These are phyloP conservation scores for Albizia julibrissin DNA, from an alignment of 306 rosid genomes.

Conservation along the genomic window DNA sequence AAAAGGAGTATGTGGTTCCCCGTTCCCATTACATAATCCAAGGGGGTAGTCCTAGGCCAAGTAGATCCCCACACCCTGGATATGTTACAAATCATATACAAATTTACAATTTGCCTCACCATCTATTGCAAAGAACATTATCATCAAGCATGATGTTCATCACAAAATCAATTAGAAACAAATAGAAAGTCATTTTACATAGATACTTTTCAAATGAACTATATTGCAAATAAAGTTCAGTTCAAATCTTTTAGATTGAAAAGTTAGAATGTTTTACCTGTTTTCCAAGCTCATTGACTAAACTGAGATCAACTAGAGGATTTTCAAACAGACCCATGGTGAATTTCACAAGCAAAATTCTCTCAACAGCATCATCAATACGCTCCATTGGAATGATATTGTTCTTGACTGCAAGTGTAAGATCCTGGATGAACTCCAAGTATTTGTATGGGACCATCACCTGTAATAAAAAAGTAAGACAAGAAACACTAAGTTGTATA, in stretches of 20 bases:
- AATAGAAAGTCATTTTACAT: not conserved
- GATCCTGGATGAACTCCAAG: constrained; percentile 72
- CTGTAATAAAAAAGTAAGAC: constrained; percentile 44
- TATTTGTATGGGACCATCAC: constrained; percentile 84
- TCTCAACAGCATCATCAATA: constrained; percentile 82
- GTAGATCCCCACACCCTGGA: not conserved
- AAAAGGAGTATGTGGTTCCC: not conserved
- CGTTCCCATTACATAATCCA: not conserved
- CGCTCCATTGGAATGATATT: constrained; percentile 78
- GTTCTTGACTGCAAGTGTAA: constrained; percentile 69
- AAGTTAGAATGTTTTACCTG: constrained; percentile 54
- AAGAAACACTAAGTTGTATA: constrained; percentile 32
- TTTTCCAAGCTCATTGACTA: constrained; percentile 91
- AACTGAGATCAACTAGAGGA: constrained; percentile 84
- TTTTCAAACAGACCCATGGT: constrained; percentile 90
- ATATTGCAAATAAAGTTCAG: constrained; percentile 8
- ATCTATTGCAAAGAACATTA: not conserved
- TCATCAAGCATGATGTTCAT: not conserved
- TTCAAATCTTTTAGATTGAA: constrained; percentile 9
- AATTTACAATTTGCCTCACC: not conserved
- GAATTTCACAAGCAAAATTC: constrained; percentile 91
- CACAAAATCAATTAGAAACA: not conserved
- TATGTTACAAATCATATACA: not conserved
- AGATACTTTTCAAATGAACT: not conserved
- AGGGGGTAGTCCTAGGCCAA: not conserved